phyloP scores from a whole-genome alignment of 257 asterid species.

The Nicotiana benthamiana region DNA sequence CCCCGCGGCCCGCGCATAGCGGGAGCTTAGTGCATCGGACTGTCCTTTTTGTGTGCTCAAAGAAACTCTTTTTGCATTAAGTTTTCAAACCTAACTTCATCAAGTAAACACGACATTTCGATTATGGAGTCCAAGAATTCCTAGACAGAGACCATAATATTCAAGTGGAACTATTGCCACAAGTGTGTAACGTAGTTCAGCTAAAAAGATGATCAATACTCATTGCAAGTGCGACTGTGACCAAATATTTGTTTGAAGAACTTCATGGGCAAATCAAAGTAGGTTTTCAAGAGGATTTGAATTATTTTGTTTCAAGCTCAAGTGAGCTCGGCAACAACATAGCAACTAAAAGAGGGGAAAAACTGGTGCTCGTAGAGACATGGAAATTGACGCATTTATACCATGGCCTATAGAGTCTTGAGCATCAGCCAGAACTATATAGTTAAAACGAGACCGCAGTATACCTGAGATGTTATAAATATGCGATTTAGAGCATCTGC shows the following conservation, averaged over 20 bases:
- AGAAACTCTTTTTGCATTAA: too few species aligned
- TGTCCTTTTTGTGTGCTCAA: not conserved
- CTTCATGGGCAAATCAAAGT: not conserved
- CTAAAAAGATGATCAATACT: not conserved
- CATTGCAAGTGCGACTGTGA: not conserved
- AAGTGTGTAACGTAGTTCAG: not conserved
- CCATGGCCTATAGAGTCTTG: not conserved
- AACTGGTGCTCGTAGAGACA: not conserved
- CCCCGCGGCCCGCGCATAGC: too few species aligned
- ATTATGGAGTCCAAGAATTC: not conserved
- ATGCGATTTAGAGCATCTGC: conserved; percentile 81
- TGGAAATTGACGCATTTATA: not conserved
- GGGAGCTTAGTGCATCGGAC: too few species aligned
- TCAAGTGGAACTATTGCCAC: not conserved
- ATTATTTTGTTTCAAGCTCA: not conserved
- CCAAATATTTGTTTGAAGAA: not conserved
- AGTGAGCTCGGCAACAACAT: not conserved
- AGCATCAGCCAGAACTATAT: not conserved
- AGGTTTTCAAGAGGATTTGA: not conserved
- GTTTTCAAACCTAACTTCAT: too few species aligned
- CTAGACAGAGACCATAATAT: not conserved
- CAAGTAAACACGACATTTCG: not conserved
- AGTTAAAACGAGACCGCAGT: not conserved
- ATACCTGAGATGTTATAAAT: conserved; percentile 92
- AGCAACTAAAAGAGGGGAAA: not conserved